These are phyloP conservation scores for Populus hybrid DNA, from an alignment of 441 rosid species.

Conservation along the genomic window DNA sequence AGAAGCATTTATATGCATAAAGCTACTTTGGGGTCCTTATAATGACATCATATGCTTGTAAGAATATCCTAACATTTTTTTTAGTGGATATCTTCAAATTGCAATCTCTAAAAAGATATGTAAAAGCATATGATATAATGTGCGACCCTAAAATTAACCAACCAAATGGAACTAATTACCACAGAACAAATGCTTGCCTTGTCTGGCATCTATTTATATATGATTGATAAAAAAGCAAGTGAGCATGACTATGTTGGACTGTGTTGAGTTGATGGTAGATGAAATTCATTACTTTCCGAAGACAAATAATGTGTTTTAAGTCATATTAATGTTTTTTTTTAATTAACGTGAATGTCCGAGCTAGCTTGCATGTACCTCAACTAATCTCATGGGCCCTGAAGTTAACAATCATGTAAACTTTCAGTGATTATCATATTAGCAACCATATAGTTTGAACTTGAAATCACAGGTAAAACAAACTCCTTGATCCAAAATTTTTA, in stretches of 20 bases:
- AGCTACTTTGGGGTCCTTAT: no score
- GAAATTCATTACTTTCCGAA: not conserved
- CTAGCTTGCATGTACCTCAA: no score
- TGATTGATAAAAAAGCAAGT: not conserved
- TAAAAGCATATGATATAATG: not conserved
- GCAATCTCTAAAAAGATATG: not conserved
- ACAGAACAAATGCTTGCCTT: not conserved
- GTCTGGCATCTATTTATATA: not conserved
- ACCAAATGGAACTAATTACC: not conserved
- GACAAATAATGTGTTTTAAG: not conserved
- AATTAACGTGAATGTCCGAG: no score
- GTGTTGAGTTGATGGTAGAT: not conserved
- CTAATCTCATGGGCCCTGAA: no score
- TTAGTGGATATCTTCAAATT: not conserved
- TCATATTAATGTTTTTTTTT: not conserved
- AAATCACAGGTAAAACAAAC: no score
- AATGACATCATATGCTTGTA: no score
- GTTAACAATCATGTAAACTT: no score
- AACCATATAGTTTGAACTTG: no score
- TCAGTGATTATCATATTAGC: no score
- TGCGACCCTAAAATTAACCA: not conserved
- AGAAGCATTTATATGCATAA: no score
- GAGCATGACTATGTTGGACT: not conserved
- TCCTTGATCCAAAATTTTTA: no score
- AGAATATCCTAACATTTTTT: not conserved